These are phyloP conservation scores for Cylindrotheca closterium DNA, from an alignment of 108 stramenopile genomes.

Conservation along the genomic window DNA sequence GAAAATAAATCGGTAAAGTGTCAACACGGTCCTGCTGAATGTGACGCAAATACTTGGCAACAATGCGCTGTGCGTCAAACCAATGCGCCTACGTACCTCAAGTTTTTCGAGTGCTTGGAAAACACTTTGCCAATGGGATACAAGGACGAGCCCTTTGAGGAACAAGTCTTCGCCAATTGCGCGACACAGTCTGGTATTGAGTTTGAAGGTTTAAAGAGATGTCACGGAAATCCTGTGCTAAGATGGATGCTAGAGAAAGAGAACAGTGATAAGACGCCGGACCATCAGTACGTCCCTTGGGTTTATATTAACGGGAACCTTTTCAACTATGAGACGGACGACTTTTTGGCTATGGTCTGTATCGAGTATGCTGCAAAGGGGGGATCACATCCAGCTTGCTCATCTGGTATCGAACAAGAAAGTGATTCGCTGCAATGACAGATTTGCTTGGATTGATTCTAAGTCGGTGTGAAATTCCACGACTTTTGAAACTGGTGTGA, in stretches of 20 bases:
- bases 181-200: constrained; percentile 1
- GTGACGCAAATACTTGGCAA: constrained; percentile 38
- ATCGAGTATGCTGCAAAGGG: constrained; percentile 24
- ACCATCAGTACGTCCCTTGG: constrained; percentile 47
- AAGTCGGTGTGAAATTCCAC: too few relatives aligned
- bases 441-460: too few relatives aligned
- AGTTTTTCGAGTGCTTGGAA: constrained; percentile 33
- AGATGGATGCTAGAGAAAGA: constrained; percentile 25
- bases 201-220: constrained; percentile 11
- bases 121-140: constrained; percentile 41
- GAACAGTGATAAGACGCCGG: constrained; percentile 20
- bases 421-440: too few relatives aligned
- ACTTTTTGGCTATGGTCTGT: constrained; percentile 31
- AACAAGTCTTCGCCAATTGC: constrained; percentile 24
- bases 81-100: constrained; percentile 11
- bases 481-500: too few relatives aligned
- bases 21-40: constrained; percentile 48
- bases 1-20: constrained; percentile 20
- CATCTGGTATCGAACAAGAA: neutral
- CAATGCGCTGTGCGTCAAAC: constrained; percentile 33
- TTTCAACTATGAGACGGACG: constrained; percentile 20
- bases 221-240: constrained; percentile 26
- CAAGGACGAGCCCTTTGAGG: constrained; percentile 29
- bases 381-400: constrained; percentile 33
- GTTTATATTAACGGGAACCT: constrained; percentile 28